Base-by-base conservation (phyloP, 148 eudicot genomes). In the Rhododendron simsii region DNA sequence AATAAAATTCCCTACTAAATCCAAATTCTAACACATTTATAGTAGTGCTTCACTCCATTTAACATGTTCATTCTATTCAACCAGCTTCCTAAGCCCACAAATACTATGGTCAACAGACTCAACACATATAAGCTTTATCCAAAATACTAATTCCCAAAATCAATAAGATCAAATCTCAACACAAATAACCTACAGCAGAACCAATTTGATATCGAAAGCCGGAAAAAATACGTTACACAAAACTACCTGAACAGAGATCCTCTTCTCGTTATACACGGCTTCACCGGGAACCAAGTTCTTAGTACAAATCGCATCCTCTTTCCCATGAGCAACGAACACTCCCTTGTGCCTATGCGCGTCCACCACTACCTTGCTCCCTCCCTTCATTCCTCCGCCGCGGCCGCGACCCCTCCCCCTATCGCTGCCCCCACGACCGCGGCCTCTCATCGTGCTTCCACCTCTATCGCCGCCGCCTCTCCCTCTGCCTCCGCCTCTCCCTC, bases 231-330 rank as follows among this genome's bases (percentile, higher is more conserved):
- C 16, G 5, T 26, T 4, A 10, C 74, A 1, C 3, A 30, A 78
- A 57, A 15, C 8, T 21, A 96, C 99, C 99, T 95, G 98, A 86
- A 94, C 95, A 83, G 98, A 92, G 45, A 95, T 85, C 67, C 99
- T 91, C 90, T 96, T 96, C 91, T 95, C 99, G 74, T 93, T 95
- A 76, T 96, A 96, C 33, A 96, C 99, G 78, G 99, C 91, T 81
- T 93, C 99, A 2, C 99, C 99, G 86, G 99, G 95, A 11, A 95
- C 98, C 99, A 96, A 75, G 57, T 97, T 97, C 92, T 91, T 95
- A 0, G 99, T 95, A 30, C 93, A 93, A 87, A 97, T 94, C 6
- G 98, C 99, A 93, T 96, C 98, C 53, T 96, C 98, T 82, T 96
- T 96, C 1, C 98, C 98, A 93, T 93, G 95, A 3, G 96, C 96